These are phyloP conservation scores for Cyclospora cayetanensis DNA, from an alignment of 169 alveolate species.

Conservation along the genomic window DNA sequence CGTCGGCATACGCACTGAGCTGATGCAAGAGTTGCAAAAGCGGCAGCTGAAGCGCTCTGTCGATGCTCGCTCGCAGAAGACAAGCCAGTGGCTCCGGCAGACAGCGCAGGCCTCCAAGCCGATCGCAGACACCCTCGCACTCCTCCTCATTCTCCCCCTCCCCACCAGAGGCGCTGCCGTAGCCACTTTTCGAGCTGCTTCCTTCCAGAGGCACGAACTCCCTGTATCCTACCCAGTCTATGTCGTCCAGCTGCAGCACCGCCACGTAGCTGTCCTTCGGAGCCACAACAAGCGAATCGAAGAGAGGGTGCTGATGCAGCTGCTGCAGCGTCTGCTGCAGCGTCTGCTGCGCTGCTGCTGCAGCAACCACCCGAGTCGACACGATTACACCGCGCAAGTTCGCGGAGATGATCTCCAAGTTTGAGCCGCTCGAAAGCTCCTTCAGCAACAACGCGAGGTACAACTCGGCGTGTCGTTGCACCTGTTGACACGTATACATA, in stretches of 20 bases:
- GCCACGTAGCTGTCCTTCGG: background rate
- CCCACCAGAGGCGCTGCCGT: background rate
- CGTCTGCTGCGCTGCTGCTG: background rate
- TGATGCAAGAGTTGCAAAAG: background rate
- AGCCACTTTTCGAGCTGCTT: background rate
- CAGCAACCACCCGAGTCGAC: background rate
- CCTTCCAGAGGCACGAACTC: background rate
- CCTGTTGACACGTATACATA: background rate
- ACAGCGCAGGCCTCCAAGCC: background rate
- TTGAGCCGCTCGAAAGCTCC: background rate
- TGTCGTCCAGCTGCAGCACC: slow-evolving; percentile 27
- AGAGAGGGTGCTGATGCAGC: background rate
- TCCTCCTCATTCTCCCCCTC: background rate
- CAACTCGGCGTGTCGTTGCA: background rate
- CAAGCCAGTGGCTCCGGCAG: background rate
- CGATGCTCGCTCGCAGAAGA: background rate
- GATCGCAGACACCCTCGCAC: background rate
- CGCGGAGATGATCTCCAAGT: background rate
- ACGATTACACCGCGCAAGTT: slow-evolving; percentile 13
- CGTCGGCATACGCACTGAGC: background rate
- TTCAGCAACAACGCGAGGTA: background rate
- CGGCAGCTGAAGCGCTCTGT: background rate
- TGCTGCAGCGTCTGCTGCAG: background rate
- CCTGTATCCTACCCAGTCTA: background rate
- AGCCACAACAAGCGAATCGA: slow-evolving; percentile 1